Evolutionary conservation across 2,329 filamentous ascomycete species (phyloP), one percentile per base, ranked within the genome.

Genomic region (Clonostachys sp.): DNA sequence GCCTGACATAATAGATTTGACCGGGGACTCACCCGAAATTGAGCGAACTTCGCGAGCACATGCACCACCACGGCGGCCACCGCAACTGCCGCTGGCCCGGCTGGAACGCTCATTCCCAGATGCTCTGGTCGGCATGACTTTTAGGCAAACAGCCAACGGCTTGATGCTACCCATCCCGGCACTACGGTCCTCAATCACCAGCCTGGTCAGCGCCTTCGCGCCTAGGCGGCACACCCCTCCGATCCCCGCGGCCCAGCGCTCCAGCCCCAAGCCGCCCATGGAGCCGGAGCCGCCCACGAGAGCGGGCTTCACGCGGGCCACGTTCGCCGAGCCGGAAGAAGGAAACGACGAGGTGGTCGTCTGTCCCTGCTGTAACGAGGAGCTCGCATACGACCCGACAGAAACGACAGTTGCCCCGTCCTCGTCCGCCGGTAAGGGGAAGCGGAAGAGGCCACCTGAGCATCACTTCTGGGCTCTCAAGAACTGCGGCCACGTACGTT

Each of bases 401-500:
- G 41, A 48, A 5, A 49, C 46, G 36, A 39, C 42, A 14, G 6
- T 40, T 5, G 17, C 34, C 17, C 56, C 52, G 6, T 39, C 48
- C 5, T 49, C 46, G 40, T 42, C 42, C 14, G 4, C 42, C 5
- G 17, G 20, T n/a, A 18, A 10, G 16, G 41, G 16, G 9, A 75
- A 69, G 38, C 68, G 45, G 43, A 83, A 77, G 57, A 56, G 63
- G 34, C 70, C 75, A 17, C 66, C 72, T 7, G 91, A 95, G 66
- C 84, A 89, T 60, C 87, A 96, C 58, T 92, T 97, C 52, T 97
- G 91, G 91, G 86, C 94, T 1, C 77, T 94, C 35, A 96, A 91
- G 66, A 78, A 78, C 45, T 99, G 94, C 63, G 94, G 94, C 53
- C 94, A 99, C 71, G 94, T 97, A 78, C 61, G 75, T 64, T 20